A percentile compares a stretch with the other conserved stretches of the same genome.
phyloP scores from a whole-genome alignment of 108 stramenopile species.

The Parmales sp. region DNA sequence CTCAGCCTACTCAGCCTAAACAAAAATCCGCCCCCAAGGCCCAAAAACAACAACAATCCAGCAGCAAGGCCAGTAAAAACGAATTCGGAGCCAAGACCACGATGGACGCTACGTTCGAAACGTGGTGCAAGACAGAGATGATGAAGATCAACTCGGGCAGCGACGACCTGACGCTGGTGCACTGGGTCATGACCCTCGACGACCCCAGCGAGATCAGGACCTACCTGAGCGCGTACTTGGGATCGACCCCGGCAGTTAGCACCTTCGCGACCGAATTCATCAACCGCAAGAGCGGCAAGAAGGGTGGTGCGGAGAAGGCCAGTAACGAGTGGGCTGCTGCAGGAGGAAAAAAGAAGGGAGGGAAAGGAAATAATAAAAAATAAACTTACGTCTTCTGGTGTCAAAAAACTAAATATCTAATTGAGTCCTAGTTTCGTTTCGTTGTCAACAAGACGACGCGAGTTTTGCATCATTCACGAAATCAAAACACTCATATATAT shows the following conservation, averaged over 20 bases:
- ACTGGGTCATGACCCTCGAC: constrained; percentile 84
- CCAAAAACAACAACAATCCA: background rate
- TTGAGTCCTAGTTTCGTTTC: too few species aligned
- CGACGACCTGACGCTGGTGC: constrained; percentile 81
- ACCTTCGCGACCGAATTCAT: constrained; percentile 89
- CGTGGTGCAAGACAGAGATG: constrained; percentile 84
- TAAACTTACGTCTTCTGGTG: too few species aligned
- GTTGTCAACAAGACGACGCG: too few species aligned
- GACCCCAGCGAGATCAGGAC: constrained; percentile 82
- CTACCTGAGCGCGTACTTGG: constrained; percentile 86
- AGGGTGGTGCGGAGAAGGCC: constrained; percentile 44
- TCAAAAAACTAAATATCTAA: too few species aligned
- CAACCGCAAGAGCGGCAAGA: constrained; percentile 59
- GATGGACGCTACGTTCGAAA: constrained; percentile 69
- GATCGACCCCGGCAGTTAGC: constrained; percentile 78
- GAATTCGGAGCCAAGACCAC: constrained; percentile 60
- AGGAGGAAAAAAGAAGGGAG: constrained; percentile 45
- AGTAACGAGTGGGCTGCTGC: constrained; percentile 75
- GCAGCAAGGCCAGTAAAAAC: constrained; percentile 15
- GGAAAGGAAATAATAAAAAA: constrained; percentile 66
- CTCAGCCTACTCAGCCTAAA: too few species aligned
- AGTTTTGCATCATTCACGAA: too few species aligned
- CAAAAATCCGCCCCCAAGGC: constrained; percentile 11
- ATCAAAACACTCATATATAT: too few species aligned
- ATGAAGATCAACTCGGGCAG: constrained; percentile 66